Evolutionary conservation across 176 grass and related monocot genomes (phyloP).

Genomic region (Triticum dicoccoides): DNA sequence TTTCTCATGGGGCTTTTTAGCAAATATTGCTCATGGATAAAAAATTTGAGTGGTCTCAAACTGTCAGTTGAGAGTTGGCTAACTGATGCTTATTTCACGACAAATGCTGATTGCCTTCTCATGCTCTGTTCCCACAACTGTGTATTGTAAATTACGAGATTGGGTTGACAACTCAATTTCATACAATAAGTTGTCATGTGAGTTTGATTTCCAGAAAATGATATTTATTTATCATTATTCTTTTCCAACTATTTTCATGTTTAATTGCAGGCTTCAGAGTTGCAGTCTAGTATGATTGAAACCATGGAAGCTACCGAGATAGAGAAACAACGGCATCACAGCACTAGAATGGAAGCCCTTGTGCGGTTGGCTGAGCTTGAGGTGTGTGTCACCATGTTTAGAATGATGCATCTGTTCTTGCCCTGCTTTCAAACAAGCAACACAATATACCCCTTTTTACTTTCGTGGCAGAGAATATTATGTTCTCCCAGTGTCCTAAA

Average conservation of each 20-base stretch:
- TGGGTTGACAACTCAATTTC: not conserved
- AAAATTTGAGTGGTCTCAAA: too few species aligned
- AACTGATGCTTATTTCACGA: not conserved
- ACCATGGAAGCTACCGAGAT: slow-evolving; percentile 89
- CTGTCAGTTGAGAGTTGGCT: not conserved
- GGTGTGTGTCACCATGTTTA: slow-evolving; percentile 52
- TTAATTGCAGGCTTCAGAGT: slow-evolving; percentile 75
- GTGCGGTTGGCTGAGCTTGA: slow-evolving; percentile 72
- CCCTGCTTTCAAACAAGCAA: not conserved
- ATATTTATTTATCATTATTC: not conserved
- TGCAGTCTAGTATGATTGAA: slow-evolving; percentile 93
- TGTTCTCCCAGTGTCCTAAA: not conserved
- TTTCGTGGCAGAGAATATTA: not conserved
- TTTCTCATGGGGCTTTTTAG: not conserved
- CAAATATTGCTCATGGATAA: not conserved
- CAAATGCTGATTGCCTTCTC: not conserved
- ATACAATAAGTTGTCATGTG: not conserved
- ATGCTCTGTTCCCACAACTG: not conserved
- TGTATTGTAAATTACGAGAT: not conserved
- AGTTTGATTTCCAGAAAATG: slow-evolving; percentile 18
- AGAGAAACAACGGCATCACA: slow-evolving; percentile 81
- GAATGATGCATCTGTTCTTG: not conserved
- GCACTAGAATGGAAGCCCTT: slow-evolving; percentile 97
- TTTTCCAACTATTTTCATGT: slow-evolving; percentile 6
- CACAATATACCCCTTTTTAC: not conserved